phyloP scores from a whole-genome alignment of 257 asterid genomes.

The Solanum virginianum region DNA sequence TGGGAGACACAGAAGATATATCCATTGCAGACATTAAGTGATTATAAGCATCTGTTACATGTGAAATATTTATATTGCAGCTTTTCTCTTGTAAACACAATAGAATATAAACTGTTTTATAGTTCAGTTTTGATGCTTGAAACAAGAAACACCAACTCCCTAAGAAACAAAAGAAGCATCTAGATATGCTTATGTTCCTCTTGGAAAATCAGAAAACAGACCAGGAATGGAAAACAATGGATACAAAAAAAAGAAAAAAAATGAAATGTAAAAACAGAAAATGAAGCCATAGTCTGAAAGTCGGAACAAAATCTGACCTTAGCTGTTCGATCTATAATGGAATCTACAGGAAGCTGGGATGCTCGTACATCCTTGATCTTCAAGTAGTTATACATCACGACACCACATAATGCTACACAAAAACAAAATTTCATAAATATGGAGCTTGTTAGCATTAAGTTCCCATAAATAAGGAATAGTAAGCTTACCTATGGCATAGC shows the following conservation, averaged over 20 bases:
- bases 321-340: slow-evolving; percentile 36
- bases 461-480: neutral
- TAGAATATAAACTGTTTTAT: neutral
- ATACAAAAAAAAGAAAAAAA: neutral
- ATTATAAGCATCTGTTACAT: neutral
- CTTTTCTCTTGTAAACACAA: neutral
- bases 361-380: slow-evolving; percentile 50
- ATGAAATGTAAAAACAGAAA: neutral
- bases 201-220: neutral
- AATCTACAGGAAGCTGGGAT: slow-evolving; percentile 33
- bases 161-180: neutral
- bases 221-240: neutral
- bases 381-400: slow-evolving; percentile 57
- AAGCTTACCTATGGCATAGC: slow-evolving; percentile 83
- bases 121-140: neutral
- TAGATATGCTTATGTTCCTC: neutral
- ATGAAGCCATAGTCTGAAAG: neutral
- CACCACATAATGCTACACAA: slow-evolving; percentile 82
- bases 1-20: neutral
- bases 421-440: neutral
- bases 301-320: slow-evolving; percentile 20
- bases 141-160: neutral
- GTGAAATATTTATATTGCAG: neutral
- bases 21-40: neutral
- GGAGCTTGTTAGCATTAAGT: neutral